These are phyloP conservation scores for Rhipidocladum racemiflorum DNA, from an alignment of 176 grass and related monocot genomes.

Conservation along the genomic window DNA sequence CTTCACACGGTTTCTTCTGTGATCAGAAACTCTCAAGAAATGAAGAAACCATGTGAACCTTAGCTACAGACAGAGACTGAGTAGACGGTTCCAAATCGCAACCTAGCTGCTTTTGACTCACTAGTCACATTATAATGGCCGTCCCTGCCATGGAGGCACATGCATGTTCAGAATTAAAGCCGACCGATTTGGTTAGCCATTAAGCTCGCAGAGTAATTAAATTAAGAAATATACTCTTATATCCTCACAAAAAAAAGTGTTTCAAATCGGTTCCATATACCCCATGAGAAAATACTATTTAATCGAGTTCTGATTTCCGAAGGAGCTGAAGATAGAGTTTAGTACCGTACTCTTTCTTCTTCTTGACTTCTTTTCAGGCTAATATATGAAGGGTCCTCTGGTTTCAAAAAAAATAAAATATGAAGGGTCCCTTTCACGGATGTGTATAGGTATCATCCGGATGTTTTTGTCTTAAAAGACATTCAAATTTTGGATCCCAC, in stretches of 20 bases:
- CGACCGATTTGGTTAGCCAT: not conserved
- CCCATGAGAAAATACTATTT: not conserved
- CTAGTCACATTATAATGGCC: not conserved
- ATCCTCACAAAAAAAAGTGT: not conserved
- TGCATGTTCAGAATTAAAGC: not conserved
- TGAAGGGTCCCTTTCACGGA: not conserved
- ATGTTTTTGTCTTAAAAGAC: too few species aligned
- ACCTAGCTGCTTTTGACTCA: not conserved
- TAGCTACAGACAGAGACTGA: not conserved
- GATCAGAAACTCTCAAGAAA: not conserved
- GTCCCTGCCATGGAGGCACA: not conserved
- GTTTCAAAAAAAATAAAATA: too few species aligned
- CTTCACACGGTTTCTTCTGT: slow-evolving; percentile 2
- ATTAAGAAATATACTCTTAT: not conserved
- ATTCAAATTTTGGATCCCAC: too few species aligned
- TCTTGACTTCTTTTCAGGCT: not conserved
- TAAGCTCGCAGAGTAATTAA: not conserved
- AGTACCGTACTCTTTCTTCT: not conserved
- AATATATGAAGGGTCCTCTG: too few species aligned
- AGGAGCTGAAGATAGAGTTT: not conserved
- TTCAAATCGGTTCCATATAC: too few species aligned
- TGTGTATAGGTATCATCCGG: too few species aligned
- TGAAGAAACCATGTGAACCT: slow-evolving; percentile 30
- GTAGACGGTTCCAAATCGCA: not conserved
- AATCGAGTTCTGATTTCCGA: not conserved